Evolutionary conservation across 768 basidiomycete species (phyloP), one percentile per base, ranked within the genome.

Genomic region (Naematelia encephala): DNA sequence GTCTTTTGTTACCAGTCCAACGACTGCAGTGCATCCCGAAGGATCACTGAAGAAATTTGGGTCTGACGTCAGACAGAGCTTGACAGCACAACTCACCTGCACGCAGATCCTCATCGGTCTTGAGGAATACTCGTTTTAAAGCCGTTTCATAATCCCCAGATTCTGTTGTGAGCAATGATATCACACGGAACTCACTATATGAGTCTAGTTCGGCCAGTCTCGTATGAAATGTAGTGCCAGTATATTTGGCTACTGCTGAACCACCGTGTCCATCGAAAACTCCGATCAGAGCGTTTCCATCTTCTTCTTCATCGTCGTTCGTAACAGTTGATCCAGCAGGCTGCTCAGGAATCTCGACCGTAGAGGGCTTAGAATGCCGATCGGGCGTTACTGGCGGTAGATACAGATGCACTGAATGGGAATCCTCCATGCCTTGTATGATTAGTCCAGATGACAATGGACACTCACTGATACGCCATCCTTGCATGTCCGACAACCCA

Each of bases 231-330:
- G 75, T 75, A 26, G 72, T 77, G 26, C 75, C 75, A 1, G 74
- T 65, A 57, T 71, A 77, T 54, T 75, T 75, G 12, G 75, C 75
- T n/a, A 72, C 75, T 16, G 72, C 57, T 5, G 70, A 69, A 91
- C 94, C 96, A 60, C 96, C 96, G 75, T 99, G 96, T 27, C 96
- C 96, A 79, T 99, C 96, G 73, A 96, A 98, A 1, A 99, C 93
- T 26, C 89, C 94, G 69, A 98, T 96, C 80, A 97, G 93, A 0
- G 89, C 83, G 51, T 66, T 59, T 4, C 80, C 79, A 39, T 80
- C 77, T 27, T 73, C 70, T 59, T 77, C 60, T 68, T 63, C 79
- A 43, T 82, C 82, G 58, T 88, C 86, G 57, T 74, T 74, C 5
- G 73, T 70, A 21, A 74, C 66, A 12, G 76, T 73, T 22, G 69